Base-by-base conservation (phyloP, 306 rosid genomes). In the Vachellia collinsii region DNA sequence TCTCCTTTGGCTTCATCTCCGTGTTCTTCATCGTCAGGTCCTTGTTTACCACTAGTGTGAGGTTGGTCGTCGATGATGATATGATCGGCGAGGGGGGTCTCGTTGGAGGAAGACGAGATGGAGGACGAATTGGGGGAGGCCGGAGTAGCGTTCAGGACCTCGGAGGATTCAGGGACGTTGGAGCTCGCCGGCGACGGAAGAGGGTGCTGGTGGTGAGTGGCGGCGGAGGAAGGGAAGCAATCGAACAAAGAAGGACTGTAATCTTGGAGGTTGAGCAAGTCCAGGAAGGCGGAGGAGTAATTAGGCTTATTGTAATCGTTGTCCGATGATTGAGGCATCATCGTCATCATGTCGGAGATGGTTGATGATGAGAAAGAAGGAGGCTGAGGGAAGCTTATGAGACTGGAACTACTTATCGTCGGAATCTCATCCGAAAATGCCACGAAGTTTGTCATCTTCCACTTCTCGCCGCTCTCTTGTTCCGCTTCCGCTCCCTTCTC, bases 101-200 rank as follows among this genome's bases (percentile, higher is more conserved):
- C 99, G 47, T 90, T 89, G 0, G 97, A 89, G 0, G 90, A 93
- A 0, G 92, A 96, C 4, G 99, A 93, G 77, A 91, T 86, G 3
- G 96, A 93, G 2, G 88, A 82, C 0, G 94, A 91, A 87, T 89
- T 86, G 3, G 97, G 96, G 1, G 97, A 88, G 0, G 92, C 66
- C 6, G 97, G 97, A 44, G 91, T 84, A 9, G 91, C 84, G 14
- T 91, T 94, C 64, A 91, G 16, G 0, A 83, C 97, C 88, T 92
- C 98, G 0, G 97, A 91, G 3, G 86, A 77, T 8, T 83, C 97
- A 0, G 83, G 90, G 38, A 88, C 70, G 20, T 77, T 84, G 64
- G 92, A 81, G 16, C 73, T 74, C 0, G 84, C 75, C 51, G 91
- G 90, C 0, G 92, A 90, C 10, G 71, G 88, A 19, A 72, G 79